phyloP scores from a whole-genome alignment of 148 eudicot genomes.

The Vaccinium darrowii region DNA sequence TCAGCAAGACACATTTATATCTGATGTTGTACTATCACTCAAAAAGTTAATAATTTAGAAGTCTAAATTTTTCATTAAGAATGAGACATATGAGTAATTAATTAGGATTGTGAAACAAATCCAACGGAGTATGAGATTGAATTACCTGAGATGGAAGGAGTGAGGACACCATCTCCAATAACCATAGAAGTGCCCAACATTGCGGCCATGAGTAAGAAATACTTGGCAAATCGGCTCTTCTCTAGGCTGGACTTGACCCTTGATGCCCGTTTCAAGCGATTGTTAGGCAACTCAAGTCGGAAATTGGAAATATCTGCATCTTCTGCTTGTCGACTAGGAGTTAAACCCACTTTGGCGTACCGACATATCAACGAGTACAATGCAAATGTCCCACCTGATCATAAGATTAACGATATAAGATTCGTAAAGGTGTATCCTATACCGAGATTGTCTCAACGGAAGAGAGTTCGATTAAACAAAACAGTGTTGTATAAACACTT shows the following conservation, averaged over 20 bases:
- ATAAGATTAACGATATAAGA: background rate
- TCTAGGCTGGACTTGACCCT: constrained; percentile 23
- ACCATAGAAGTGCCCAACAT: constrained; percentile 39
- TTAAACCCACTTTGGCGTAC: constrained; percentile 30
- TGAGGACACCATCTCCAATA: constrained; percentile 33
- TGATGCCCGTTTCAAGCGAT: constrained; percentile 11
- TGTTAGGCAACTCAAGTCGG: constrained; percentile 11
- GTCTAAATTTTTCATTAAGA: too few species aligned
- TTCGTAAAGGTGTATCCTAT: too few species aligned
- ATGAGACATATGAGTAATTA: too few species aligned
- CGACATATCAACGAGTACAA: constrained; percentile 33
- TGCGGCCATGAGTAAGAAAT: constrained; percentile 18
- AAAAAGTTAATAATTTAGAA: too few species aligned
- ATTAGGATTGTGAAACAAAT: too few species aligned
- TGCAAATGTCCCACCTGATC: constrained; percentile 40
- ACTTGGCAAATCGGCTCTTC: constrained; percentile 18
- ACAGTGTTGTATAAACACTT: too few species aligned
- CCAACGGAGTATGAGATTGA: too few species aligned
- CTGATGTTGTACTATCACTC: too few species aligned
- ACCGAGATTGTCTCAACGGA: too few species aligned
- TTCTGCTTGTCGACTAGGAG: constrained; percentile 24
- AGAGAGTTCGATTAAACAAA: too few species aligned
- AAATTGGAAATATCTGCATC: constrained; percentile 23
- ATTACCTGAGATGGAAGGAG: constrained; percentile 38
- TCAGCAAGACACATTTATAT: background rate